These are phyloP conservation scores for Penicillium taxi DNA, from an alignment of 495 filamentous ascomycete species.

Conservation along the genomic window DNA sequence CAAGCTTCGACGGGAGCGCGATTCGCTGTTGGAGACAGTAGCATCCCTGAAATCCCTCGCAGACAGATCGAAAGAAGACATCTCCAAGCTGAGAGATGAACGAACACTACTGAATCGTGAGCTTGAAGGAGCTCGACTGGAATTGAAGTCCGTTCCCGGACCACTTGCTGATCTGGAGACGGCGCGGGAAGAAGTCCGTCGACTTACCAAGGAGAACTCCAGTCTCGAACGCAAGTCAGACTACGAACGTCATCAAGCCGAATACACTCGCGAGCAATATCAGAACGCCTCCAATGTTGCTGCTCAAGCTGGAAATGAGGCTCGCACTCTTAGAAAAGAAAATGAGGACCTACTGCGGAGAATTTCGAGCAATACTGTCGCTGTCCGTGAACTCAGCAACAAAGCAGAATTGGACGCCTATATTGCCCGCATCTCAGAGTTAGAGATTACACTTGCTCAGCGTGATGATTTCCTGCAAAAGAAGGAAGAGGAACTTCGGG, in stretches of 20 bases:
- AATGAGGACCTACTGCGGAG: slow-evolving; percentile 43
- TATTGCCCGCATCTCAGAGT: slow-evolving; percentile 37
- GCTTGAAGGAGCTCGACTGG: slow-evolving; percentile 39
- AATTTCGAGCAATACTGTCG: slow-evolving; percentile 42
- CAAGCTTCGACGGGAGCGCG: slow-evolving; percentile 31
- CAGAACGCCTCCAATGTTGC: slow-evolving; percentile 53
- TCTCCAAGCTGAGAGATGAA: slow-evolving; percentile 42
- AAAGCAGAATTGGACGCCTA: slow-evolving; percentile 32
- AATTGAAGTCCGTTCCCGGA: slow-evolving; percentile 43
- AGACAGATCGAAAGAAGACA: slow-evolving; percentile 37
- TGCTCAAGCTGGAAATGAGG: slow-evolving; percentile 43
- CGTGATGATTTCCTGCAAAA: slow-evolving; percentile 45
- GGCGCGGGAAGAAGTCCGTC: slow-evolving; percentile 36
- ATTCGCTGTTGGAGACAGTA: slow-evolving; percentile 18
- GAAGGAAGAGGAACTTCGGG: slow-evolving; percentile 55
- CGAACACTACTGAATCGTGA: slow-evolving; percentile 40
- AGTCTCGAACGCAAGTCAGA: slow-evolving; percentile 41
- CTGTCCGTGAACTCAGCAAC: slow-evolving; percentile 45
- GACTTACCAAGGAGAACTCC: slow-evolving; percentile 33
- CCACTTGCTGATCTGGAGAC: slow-evolving; percentile 42
- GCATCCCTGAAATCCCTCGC: slow-evolving; percentile 23
- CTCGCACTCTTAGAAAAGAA: slow-evolving; percentile 37
- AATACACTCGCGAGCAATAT: slow-evolving; percentile 56
- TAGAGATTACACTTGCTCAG: slow-evolving; percentile 33
- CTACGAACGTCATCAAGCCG: slow-evolving; percentile 44